These are phyloP conservation scores for Aspergillus pseudoglaucus DNA, from an alignment of 2,329 filamentous ascomycete species.

Conservation along the genomic window DNA sequence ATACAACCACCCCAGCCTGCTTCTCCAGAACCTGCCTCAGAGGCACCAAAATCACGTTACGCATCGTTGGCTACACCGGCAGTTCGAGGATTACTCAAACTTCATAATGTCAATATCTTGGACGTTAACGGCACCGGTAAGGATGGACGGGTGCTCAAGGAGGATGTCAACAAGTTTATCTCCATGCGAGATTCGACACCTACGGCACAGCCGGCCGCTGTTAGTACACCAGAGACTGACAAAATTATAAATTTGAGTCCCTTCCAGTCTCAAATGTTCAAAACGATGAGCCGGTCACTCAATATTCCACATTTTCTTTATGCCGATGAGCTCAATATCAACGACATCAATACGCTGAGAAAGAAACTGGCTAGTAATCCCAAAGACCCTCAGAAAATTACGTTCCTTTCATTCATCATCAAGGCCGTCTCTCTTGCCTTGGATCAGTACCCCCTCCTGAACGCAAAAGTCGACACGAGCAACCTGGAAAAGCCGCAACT, in stretches of 20 bases:
- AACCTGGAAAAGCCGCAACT: constrained; percentile 64
- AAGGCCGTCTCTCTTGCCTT: constrained; percentile 88
- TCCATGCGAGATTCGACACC: constrained; percentile 44
- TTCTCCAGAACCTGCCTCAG: constrained; percentile 3
- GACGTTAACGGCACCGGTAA: constrained; percentile 79
- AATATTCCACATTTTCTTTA: constrained; percentile 93
- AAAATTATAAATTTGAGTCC: constrained; percentile 64
- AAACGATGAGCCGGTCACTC: constrained; percentile 88
- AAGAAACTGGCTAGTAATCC: constrained; percentile 62
- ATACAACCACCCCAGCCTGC: constrained; percentile 2
- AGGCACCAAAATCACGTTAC: constrained; percentile 49
- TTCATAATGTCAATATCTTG: constrained; percentile 68
- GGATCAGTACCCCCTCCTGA: constrained; percentile 75
- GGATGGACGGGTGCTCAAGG: constrained; percentile 85
- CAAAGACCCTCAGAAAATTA: constrained; percentile 58
- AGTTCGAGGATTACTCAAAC: constrained; percentile 79
- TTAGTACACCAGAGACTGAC: constrained; percentile 55
- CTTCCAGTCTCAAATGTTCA: constrained; percentile 92
- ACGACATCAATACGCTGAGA: constrained; percentile 65
- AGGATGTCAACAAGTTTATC: constrained; percentile 73
- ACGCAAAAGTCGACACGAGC: constrained; percentile 68
- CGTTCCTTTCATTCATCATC: constrained; percentile 89
- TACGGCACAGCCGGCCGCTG: constrained; percentile 22
- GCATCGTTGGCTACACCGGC: constrained; percentile 82
- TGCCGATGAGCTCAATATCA: constrained; percentile 81